These are phyloP conservation scores for Penicillium rolfsii DNA, from an alignment of 2,329 filamentous ascomycete species.

Conservation along the genomic window DNA sequence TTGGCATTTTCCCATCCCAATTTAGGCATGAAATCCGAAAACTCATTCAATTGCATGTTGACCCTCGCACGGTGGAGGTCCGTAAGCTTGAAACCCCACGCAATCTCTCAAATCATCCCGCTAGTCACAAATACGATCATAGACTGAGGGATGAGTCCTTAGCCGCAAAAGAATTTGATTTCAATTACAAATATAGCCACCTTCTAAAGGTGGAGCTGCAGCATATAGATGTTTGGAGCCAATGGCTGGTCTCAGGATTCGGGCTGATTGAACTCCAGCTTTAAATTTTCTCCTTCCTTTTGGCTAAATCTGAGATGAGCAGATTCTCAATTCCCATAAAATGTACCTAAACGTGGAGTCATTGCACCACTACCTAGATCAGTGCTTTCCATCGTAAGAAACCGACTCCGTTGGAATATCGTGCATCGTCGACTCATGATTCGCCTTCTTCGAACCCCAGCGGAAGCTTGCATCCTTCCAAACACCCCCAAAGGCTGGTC, in stretches of 20 bases:
- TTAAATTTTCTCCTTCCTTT: not conserved
- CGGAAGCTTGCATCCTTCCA: slow-evolving; percentile 9
- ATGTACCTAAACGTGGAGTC: not conserved
- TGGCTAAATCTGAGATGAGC: not conserved
- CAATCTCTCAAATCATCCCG: no score
- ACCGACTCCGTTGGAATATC: not conserved
- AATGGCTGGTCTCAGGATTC: no score
- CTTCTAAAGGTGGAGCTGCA: no score
- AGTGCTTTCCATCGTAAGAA: not conserved
- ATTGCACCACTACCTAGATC: not conserved
- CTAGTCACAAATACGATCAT: no score
- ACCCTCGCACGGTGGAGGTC: no score
- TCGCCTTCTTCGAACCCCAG: not conserved
- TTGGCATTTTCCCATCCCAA: not conserved
- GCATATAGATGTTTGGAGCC: no score
- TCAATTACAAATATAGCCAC: no score
- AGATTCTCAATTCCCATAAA: not conserved
- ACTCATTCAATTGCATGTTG: not conserved
- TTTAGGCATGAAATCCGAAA: not conserved
- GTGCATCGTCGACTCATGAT: not conserved
- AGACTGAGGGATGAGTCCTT: no score
- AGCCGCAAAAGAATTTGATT: no score
- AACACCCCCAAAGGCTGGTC: slow-evolving; percentile 9
- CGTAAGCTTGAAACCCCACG: no score
- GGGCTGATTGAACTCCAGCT: no score